Percentiles rank a stretch among this genome's conserved stretches.
These are phyloP conservation scores for Pythium aquatile DNA, from an alignment of 352 stramenopile genomes.

Conservation along the genomic window DNA sequence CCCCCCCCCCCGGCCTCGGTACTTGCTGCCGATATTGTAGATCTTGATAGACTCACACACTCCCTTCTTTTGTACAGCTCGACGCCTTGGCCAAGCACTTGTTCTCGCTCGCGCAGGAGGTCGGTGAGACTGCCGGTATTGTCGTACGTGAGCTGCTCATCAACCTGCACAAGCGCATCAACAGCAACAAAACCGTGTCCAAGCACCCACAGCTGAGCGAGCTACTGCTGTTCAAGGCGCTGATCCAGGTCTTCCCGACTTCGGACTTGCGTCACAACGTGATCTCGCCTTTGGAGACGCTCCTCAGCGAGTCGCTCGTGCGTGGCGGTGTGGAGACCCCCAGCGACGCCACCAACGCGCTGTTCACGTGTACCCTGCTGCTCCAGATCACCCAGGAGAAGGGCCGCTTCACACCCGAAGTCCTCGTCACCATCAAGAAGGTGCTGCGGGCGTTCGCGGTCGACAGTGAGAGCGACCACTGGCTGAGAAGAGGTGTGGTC, in stretches of 20 bases:
- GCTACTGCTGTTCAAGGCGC: constrained; percentile 87
- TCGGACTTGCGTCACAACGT: constrained; percentile 95
- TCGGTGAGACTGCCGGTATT: constrained; percentile 83
- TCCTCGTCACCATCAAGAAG: constrained; percentile 50
- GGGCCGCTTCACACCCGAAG: constrained; percentile 89
- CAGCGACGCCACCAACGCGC: constrained; percentile 80
- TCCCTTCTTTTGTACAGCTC: constrained; percentile 62
- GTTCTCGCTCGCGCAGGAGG: constrained; percentile 90
- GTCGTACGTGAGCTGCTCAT: constrained; percentile 89
- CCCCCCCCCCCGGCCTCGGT: neutral
- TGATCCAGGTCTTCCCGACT: constrained; percentile 91
- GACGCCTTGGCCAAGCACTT: constrained; percentile 82
- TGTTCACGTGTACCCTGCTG: constrained; percentile 71
- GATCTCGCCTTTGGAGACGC: constrained; percentile 89
- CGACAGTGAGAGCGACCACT: constrained; percentile 29
- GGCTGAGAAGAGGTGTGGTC: constrained; percentile 49
- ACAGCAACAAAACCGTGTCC: constrained; percentile 72
- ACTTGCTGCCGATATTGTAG: neutral
- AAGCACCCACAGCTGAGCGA: constrained; percentile 88
- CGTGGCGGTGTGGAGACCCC: constrained; percentile 66
- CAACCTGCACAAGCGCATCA: constrained; percentile 89
- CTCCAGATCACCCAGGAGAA: constrained; percentile 85
- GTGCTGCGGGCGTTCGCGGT: constrained; percentile 53
- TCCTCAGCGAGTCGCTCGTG: constrained; percentile 89
- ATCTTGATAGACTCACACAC: neutral